phyloP scores from a whole-genome alignment of 1,139 yeast species.

The Geotrichum armillariae region DNA sequence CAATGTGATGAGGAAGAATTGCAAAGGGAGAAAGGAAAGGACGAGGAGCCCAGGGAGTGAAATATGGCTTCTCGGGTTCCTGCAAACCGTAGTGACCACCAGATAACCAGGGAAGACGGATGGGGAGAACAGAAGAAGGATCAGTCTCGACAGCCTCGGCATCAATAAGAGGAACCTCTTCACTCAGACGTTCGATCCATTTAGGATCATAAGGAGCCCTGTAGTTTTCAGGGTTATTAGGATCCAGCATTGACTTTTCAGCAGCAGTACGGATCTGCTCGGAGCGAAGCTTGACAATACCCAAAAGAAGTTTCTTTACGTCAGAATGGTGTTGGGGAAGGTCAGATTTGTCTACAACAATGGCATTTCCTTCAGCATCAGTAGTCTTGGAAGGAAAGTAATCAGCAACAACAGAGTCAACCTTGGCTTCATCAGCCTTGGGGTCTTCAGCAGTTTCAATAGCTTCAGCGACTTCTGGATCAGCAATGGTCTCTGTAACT shows the following conservation, averaged over 20 bases:
- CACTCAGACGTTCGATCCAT: conserved; percentile 57
- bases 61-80: conserved; percentile 75
- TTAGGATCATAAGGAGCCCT: conserved; percentile 50
- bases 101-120: conserved; percentile 43
- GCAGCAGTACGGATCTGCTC: conserved; percentile 50
- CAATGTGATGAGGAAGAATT: conserved; percentile 86
- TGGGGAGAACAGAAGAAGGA: conserved; percentile 40
- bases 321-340: conserved; percentile 29
- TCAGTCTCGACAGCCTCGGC: conserved; percentile 58
- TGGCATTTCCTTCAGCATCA: conserved; percentile 22
- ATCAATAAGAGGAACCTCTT: conserved; percentile 50
- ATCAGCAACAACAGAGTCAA: conserved; percentile 23
- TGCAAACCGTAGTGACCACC: conserved; percentile 72
- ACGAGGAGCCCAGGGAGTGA: conserved; percentile 97
- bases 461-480: conserved; percentile 10
- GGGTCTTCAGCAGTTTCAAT: conserved; percentile 19
- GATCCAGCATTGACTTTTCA: conserved; percentile 31
- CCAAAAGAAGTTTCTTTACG: conserved; percentile 56
- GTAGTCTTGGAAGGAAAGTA: conserved; percentile 25
- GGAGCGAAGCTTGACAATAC: conserved; percentile 51
- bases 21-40: conserved; percentile 93
- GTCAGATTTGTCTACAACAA: conserved; percentile 28
- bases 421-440: conserved; percentile 21
- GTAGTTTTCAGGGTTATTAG: conserved; percentile 25
- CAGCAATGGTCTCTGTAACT: conserved; percentile 15